Evolutionary conservation across 352 stramenopile species (phyloP).

Genomic region (Phytopythium delawarense): DNA sequence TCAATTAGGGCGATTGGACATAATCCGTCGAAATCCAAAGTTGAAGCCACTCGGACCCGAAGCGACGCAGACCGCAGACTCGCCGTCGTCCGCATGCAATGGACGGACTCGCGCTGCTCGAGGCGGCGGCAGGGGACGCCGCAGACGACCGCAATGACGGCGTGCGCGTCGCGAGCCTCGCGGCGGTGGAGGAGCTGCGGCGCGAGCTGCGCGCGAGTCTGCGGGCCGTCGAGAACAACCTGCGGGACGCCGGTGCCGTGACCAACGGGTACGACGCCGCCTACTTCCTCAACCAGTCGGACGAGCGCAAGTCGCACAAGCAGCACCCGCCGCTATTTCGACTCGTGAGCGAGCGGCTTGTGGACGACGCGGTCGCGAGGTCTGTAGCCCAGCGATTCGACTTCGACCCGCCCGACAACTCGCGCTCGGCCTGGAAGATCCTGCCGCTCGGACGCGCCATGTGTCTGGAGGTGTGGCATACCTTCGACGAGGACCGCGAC

Average conservation of each 20-base stretch:
- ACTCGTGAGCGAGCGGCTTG: slow-evolving; percentile 14
- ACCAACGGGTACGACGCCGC: slow-evolving; percentile 45
- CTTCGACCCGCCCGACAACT: slow-evolving; percentile 39
- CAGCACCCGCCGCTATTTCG: slow-evolving; percentile 30
- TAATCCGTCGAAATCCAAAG: not conserved
- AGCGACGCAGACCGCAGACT: not conserved
- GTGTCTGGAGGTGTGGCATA: slow-evolving; percentile 40
- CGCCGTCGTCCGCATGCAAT: not conserved
- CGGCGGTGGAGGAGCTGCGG: slow-evolving; percentile 30
- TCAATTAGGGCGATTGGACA: not conserved
- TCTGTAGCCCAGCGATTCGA: slow-evolving; percentile 28
- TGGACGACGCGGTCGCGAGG: slow-evolving; percentile 11
- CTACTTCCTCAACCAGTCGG: slow-evolving; percentile 34
- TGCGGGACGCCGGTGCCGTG: slow-evolving; percentile 43
- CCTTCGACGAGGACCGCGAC: slow-evolving; percentile 56
- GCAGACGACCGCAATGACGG: slow-evolving; percentile 11
- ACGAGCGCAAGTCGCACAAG: slow-evolving; percentile 12
- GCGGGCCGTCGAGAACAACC: slow-evolving; percentile 28
- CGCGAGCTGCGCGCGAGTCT: slow-evolving; percentile 35
- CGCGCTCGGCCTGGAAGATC: slow-evolving; percentile 32
- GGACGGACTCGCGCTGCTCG: not conserved
- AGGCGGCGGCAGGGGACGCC: not conserved
- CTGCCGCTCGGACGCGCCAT: slow-evolving; percentile 39
- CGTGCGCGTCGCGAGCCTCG: slow-evolving; percentile 18
- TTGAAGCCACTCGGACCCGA: not conserved